These are phyloP conservation scores for Starmerella bombicola DNA, from an alignment of 805 yeast species.

Conservation along the genomic window DNA sequence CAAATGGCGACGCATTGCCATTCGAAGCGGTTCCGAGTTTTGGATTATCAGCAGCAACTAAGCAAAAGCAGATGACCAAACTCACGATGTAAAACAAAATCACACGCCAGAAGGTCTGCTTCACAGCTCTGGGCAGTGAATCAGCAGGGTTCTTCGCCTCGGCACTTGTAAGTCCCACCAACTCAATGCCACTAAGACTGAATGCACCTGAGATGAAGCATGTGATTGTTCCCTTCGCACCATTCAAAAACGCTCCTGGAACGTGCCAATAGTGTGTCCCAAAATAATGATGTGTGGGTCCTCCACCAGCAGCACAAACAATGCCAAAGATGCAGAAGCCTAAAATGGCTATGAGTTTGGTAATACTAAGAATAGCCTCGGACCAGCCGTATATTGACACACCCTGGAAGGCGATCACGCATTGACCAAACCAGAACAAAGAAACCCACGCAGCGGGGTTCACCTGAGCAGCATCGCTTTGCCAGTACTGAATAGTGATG, in stretches of 20 bases:
- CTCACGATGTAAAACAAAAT: conserved; percentile 51
- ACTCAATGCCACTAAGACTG: conserved; percentile 64
- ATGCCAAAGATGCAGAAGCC: conserved; percentile 55
- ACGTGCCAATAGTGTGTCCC: conserved; percentile 51
- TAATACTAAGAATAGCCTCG: conserved; percentile 45
- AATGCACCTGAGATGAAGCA: conserved; percentile 63
- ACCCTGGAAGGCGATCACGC: conserved; percentile 42
- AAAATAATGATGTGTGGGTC: conserved; percentile 42
- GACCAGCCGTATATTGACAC: conserved; percentile 55
- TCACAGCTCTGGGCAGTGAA: conserved; percentile 57
- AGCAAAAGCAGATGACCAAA: conserved; percentile 44
- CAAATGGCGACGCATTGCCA: conserved; percentile 58
- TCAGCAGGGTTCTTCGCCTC: conserved; percentile 57
- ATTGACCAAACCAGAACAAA: conserved; percentile 41
- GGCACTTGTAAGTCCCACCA: conserved; percentile 62
- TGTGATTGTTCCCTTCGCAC: conserved; percentile 51
- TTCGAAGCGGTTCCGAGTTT: conserved; percentile 41
- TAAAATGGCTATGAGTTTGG: conserved; percentile 46
- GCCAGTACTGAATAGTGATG: conserved; percentile 46
- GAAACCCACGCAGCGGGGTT: conserved; percentile 47
- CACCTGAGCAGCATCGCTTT: conserved; percentile 27
- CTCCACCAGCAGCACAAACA: conserved; percentile 43
- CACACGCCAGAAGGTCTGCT: conserved; percentile 73
- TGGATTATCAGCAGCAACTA: conserved; percentile 50
- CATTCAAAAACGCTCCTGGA: conserved; percentile 53